Evolutionary conservation across 1,139 yeast genomes (phyloP).

Genomic region (Taphrina flavorubra): DNA sequence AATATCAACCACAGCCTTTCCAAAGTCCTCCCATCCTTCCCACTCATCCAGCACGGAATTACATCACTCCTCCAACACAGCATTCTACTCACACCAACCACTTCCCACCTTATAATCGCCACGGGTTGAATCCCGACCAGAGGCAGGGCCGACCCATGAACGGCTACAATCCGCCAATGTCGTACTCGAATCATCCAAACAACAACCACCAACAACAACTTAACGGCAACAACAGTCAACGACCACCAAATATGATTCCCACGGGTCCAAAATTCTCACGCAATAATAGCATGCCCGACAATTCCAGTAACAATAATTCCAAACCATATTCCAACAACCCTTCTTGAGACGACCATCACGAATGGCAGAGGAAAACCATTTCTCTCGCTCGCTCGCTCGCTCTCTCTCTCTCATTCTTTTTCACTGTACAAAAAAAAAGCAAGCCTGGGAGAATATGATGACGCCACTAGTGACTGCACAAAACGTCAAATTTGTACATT

Average conservation of each 20-base stretch:
- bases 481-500: not conserved
- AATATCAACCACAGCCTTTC: conserved; percentile 9
- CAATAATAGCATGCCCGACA: conserved; percentile 12
- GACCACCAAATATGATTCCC: conserved; percentile 8
- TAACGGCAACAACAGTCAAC: conserved; percentile 3
- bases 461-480: conserved; percentile 1
- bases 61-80: not conserved
- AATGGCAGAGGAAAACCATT: not conserved
- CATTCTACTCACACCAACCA: conserved; percentile 2
- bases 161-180: conserved; percentile 3
- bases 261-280: conserved; percentile 27
- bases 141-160: conserved; percentile 14
- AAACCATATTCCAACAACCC: conserved; percentile 2
- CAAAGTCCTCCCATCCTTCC: not conserved
- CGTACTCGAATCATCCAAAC: conserved; percentile 1
- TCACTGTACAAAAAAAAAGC: conserved; percentile 6
- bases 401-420: no score
- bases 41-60: conserved; percentile 9
- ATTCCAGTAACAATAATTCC: conserved; percentile 2
- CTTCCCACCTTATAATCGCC: conserved; percentile 8
- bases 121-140: not conserved
- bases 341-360: not conserved
- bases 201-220: not conserved
- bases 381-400: no score
- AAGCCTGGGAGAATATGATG: not conserved